A percentile compares a stretch with the other conserved stretches of the same genome.
Evolutionary conservation across 2,329 filamentous ascomycete genomes (phyloP).

Genomic region (Hymenoscyphus scutula): DNA sequence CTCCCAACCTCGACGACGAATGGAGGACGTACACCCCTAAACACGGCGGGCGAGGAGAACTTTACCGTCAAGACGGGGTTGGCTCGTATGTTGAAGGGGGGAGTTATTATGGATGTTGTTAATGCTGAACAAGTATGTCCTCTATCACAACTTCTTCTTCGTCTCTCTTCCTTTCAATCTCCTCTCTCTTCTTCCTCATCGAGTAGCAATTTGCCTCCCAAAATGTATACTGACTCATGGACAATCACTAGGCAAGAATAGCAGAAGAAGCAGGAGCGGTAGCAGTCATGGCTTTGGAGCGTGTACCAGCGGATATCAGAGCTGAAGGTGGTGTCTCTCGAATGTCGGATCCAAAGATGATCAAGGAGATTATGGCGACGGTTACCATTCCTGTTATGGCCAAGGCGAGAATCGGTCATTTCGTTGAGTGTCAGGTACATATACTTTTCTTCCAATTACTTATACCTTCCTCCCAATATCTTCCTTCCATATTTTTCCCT

Average conservation of each 20-base stretch:
- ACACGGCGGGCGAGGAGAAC: conserved; percentile 36
- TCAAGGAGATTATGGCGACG: conserved; percentile 89
- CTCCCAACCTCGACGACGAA: conserved; percentile 41
- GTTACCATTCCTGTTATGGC: conserved; percentile 99
- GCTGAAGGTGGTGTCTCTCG: conserved; percentile 88
- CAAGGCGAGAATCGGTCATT: conserved; percentile 95
- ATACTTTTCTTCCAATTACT: too few relatives aligned
- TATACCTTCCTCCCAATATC: background rate
- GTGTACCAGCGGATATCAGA: conserved; percentile 94
- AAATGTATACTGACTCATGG: conserved; percentile 16
- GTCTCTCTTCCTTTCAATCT: too few relatives aligned
- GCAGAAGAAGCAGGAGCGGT: conserved; percentile 94
- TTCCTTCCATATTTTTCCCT: background rate
- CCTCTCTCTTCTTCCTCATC: background rate
- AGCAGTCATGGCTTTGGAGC: conserved; percentile 98
- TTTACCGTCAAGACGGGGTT: conserved; percentile 94
- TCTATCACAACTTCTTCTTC: too few relatives aligned
- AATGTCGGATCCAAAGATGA: conserved; percentile 94
- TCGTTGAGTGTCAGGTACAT: conserved; percentile 92
- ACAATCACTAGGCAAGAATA: conserved; percentile 69
- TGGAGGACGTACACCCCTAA: conserved; percentile 23
- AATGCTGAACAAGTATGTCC: conserved; percentile 71
- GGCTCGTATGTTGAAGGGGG: conserved; percentile 97
- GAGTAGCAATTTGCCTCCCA: background rate
- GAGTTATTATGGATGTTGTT: conserved; percentile 99